phyloP scores from a whole-genome alignment of 2,329 filamentous ascomycete genomes.

The Ceratocystiopsis brevicomis region DNA sequence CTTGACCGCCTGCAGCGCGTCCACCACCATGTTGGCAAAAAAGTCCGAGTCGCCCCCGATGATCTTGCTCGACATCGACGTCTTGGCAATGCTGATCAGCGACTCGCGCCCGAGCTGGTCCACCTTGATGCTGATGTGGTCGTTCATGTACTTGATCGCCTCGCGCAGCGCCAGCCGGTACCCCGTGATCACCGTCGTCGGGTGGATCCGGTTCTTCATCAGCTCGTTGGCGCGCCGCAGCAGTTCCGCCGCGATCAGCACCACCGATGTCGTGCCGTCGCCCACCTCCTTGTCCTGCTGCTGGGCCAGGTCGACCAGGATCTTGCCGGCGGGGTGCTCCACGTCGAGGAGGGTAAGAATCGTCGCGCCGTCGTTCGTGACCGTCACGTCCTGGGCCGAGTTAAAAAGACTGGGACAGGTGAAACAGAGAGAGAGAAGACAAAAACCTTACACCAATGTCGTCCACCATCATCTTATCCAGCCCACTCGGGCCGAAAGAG shows the following conservation, averaged over 20 bases:
- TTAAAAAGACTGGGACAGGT: too few species aligned
- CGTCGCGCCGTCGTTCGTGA: constrained; percentile 96
- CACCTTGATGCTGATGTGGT: constrained; percentile 93
- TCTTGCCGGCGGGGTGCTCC: constrained; percentile 95
- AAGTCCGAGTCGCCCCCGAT: constrained; percentile 92
- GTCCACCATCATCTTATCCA: constrained; percentile 99
- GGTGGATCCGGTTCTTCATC: constrained; percentile 99
- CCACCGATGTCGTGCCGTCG: constrained; percentile 93
- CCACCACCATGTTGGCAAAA: constrained; percentile 92
- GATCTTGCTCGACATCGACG: constrained; percentile 98
- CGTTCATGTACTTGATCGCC: constrained; percentile 96
- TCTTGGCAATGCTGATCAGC: constrained; percentile 88
- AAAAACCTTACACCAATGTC: constrained; percentile 70
- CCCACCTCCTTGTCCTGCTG: constrained; percentile 99
- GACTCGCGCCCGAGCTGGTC: constrained; percentile 80
- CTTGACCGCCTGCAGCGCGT: constrained; percentile 91
- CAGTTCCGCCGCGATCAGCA: constrained; percentile 91
- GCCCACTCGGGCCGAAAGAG: constrained; percentile 88
- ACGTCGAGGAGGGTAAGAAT: constrained; percentile 91
- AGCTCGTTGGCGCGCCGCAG: constrained; percentile 87
- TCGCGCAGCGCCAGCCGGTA: constrained; percentile 90
- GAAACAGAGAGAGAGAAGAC: too few species aligned
- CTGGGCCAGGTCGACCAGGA: constrained; percentile 89
- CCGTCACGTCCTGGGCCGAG: constrained; percentile 63
- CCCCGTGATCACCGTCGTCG: constrained; percentile 96